These are phyloP conservation scores for Darksidea phi DNA, from an alignment of 495 filamentous ascomycete species.

Conservation along the genomic window DNA sequence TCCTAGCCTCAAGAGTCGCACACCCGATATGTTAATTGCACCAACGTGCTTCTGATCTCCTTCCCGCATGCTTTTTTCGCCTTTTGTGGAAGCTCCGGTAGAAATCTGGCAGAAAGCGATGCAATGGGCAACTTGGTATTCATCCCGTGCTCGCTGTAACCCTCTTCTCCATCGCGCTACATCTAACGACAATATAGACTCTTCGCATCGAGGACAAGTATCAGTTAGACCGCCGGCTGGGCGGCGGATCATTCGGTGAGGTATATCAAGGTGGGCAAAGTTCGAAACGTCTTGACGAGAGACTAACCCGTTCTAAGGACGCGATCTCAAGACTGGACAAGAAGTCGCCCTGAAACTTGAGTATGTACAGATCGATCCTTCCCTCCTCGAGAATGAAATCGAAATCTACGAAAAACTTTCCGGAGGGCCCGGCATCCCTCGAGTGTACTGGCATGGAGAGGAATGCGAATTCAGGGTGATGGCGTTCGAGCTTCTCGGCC, in stretches of 20 bases:
- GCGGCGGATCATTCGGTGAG: background rate
- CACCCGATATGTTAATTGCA: no score
- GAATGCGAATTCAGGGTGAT: slow-evolving; percentile 25
- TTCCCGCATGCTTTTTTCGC: no score
- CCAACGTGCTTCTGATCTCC: no score
- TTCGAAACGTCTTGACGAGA: background rate
- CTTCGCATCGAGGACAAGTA: background rate
- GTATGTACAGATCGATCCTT: slow-evolving; percentile 8
- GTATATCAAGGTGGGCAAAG: background rate
- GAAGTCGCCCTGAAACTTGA: slow-evolving; percentile 26
- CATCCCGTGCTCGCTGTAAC: background rate
- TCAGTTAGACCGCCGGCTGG: background rate
- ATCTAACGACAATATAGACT: background rate
- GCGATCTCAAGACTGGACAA: slow-evolving; percentile 9
- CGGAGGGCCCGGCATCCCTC: slow-evolving; percentile 14
- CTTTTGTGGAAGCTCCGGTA: background rate
- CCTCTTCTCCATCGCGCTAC: background rate
- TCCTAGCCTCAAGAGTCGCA: no score
- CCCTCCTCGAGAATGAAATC: slow-evolving; percentile 18
- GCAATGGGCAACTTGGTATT: background rate
- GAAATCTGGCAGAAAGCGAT: background rate
- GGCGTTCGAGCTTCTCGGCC: slow-evolving; percentile 30
- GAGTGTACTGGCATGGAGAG: slow-evolving; percentile 25
- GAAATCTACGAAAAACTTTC: slow-evolving; percentile 17
- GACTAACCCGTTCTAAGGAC: slow-evolving; percentile 1